A percentile compares a stretch with the other conserved stretches of the same genome.
phyloP scores from a whole-genome alignment of 148 eudicot species.

The Euryodendron excelsum region DNA sequence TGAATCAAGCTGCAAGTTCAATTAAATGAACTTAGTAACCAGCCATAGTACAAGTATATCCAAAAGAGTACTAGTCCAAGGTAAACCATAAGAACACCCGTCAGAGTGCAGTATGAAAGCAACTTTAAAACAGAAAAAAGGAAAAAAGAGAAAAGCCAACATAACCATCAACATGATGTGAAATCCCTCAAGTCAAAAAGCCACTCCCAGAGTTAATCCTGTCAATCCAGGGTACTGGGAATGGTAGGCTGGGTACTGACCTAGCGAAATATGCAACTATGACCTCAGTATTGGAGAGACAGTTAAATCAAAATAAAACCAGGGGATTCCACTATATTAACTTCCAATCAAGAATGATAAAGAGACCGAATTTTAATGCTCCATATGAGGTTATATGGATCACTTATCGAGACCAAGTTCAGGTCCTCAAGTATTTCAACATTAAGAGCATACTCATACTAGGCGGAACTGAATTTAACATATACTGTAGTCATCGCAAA shows the following conservation, averaged over 20 bases:
- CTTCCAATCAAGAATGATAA: not conserved
- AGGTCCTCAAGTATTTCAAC: conserved; percentile 6
- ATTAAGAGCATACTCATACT: not conserved
- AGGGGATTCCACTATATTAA: not conserved
- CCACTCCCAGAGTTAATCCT: not conserved
- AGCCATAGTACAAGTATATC: no score
- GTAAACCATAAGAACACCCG: no score
- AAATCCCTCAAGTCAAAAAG: not conserved
- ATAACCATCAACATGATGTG: not conserved
- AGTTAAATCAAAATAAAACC: not conserved
- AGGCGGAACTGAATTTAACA: not conserved
- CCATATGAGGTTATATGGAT: not conserved
- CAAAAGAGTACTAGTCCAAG: no score
- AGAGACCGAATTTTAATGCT: not conserved
- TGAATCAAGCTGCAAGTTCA: not conserved
- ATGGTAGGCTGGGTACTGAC: not conserved
- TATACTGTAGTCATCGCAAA: not conserved
- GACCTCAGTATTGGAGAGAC: not conserved
- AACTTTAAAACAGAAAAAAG: no score
- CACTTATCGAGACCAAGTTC: not conserved
- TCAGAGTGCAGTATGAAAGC: not conserved
- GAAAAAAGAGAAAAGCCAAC: no score
- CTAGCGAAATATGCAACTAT: not conserved
- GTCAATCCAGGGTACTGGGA: not conserved
- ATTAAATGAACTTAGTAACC: no score